Conservation (phyloP, 495 filamentous ascomycete species). For the Aspergillus affinis region DNA sequence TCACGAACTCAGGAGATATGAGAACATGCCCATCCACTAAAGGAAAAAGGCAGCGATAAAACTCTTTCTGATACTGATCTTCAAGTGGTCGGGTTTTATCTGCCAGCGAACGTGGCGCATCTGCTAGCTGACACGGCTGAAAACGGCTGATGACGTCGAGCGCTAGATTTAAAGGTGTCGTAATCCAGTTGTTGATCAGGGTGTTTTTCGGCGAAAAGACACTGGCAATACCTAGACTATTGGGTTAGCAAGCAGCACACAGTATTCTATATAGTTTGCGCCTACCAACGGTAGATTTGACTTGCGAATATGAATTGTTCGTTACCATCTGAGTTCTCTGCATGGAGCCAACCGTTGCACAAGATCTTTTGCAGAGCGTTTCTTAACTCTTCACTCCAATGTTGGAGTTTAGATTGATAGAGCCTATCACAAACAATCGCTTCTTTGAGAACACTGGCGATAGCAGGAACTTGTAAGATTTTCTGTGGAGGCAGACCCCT, state of each 20-base stretch:
- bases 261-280: constrained; percentile 16
- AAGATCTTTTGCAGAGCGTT: constrained; percentile 18
- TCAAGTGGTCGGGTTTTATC: constrained; percentile 18
- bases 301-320: constrained; percentile 21
- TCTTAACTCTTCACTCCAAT: constrained; percentile 14
- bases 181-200: constrained; percentile 19
- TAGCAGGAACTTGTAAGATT: constrained; percentile 13
- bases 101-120: constrained; percentile 16
- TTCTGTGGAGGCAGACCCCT: constrained; percentile 15
- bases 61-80: constrained; percentile 27
- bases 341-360: constrained; percentile 24
- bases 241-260: constrained; percentile 16
- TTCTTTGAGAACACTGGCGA: constrained; percentile 15
- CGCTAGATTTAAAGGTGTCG: constrained; percentile 18
- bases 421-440: constrained; percentile 22
- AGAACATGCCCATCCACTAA: constrained; percentile 20
- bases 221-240: constrained; percentile 20
- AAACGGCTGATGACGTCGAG: constrained; percentile 21
- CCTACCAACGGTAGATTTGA: constrained; percentile 23
- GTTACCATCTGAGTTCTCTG: constrained; percentile 14
- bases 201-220: constrained; percentile 17
- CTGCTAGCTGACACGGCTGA: constrained; percentile 19
- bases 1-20: constrained; percentile 25
- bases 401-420: constrained; percentile 15
- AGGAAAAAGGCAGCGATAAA: constrained; percentile 24